A percentile compares a stretch with the other conserved stretches of the same genome.
These are phyloP conservation scores for Cyberlindnera euphorbiae DNA, from an alignment of 805 yeast genomes.

Conservation along the genomic window DNA sequence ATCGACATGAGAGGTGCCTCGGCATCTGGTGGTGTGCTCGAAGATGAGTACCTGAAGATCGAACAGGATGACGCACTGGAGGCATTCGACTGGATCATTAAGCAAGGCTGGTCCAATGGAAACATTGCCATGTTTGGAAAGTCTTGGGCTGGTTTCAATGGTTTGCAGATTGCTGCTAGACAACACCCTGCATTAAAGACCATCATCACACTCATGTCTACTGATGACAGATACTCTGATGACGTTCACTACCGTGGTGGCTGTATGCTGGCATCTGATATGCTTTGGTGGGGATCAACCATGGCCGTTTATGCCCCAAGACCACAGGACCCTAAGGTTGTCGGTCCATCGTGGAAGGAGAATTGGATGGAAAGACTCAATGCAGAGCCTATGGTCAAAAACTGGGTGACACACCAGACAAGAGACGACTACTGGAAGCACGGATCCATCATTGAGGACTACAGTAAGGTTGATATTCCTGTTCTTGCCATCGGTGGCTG, in stretches of 20 bases:
- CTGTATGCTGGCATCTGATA: slow-evolving; percentile 38
- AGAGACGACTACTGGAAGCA: slow-evolving; percentile 45
- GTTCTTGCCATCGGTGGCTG: slow-evolving; percentile 42
- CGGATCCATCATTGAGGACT: slow-evolving; percentile 41
- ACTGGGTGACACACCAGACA: slow-evolving; percentile 40
- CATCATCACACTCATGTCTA: slow-evolving; percentile 40
- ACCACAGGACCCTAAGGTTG: slow-evolving; percentile 41
- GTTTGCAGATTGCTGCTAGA: slow-evolving; percentile 41
- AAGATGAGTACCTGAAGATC: slow-evolving; percentile 38
- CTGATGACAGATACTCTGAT: slow-evolving; percentile 43
- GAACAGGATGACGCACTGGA: slow-evolving; percentile 43
- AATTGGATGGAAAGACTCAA: slow-evolving; percentile 38
- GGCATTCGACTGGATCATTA: slow-evolving; percentile 37
- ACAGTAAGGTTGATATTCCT: slow-evolving; percentile 35
- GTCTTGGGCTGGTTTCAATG: slow-evolving; percentile 47
- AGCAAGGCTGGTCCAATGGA: slow-evolving; percentile 42
- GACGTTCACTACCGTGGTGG: slow-evolving; percentile 49
- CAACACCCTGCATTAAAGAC: slow-evolving; percentile 43
- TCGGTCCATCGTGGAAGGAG: slow-evolving; percentile 35
- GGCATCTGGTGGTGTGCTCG: slow-evolving; percentile 37
- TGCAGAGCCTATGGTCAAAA: slow-evolving; percentile 35
- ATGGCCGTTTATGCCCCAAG: slow-evolving; percentile 41
- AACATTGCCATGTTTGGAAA: slow-evolving; percentile 44
- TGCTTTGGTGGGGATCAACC: slow-evolving; percentile 48
- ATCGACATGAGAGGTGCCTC: slow-evolving; percentile 44